A percentile compares a stretch with the other conserved stretches of the same genome.
Conservation (phyloP, 306 rosid species). For the Sophora flavescens region DNA sequence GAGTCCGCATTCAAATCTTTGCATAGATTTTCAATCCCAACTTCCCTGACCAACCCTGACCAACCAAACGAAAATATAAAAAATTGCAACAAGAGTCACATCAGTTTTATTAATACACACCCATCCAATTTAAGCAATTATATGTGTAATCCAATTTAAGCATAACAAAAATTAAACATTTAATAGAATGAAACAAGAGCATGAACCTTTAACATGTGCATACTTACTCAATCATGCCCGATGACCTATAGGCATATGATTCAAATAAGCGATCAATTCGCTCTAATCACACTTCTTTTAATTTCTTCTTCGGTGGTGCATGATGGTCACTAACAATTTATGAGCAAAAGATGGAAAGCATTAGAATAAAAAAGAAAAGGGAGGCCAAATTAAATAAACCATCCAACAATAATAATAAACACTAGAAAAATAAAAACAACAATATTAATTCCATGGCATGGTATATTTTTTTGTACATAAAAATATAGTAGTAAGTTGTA, state of each 20-base stretch:
- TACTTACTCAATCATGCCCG: constrained; percentile 56
- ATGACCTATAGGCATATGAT: constrained; percentile 41
- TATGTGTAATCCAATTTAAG: no score
- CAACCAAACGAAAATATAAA: constrained; percentile 26
- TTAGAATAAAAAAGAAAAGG: background rate
- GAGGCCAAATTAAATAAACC: no score
- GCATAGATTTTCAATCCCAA: constrained; percentile 57
- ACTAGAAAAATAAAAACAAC: no score
- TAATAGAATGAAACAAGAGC: background rate
- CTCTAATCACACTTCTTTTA: constrained; percentile 19
- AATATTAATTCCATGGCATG: no score
- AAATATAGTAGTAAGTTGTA: no score
- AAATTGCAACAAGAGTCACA: background rate
- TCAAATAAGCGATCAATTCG: constrained; percentile 43
- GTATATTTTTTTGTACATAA: no score
- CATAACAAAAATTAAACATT: no score
- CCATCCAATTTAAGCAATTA: background rate
- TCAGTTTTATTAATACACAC: background rate
- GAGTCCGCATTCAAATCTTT: constrained; percentile 42
- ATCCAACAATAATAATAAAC: no score
- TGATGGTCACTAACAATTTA: background rate
- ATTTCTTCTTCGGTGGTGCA: constrained; percentile 40
- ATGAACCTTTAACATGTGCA: background rate
- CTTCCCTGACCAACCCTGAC: constrained; percentile 60
- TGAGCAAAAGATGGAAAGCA: background rate